Percentiles rank a stretch among this genome's conserved stretches.
Evolutionary conservation across 495 filamentous ascomycete genomes (phyloP).

Genomic region (Podospora pseudocomata): DNA sequence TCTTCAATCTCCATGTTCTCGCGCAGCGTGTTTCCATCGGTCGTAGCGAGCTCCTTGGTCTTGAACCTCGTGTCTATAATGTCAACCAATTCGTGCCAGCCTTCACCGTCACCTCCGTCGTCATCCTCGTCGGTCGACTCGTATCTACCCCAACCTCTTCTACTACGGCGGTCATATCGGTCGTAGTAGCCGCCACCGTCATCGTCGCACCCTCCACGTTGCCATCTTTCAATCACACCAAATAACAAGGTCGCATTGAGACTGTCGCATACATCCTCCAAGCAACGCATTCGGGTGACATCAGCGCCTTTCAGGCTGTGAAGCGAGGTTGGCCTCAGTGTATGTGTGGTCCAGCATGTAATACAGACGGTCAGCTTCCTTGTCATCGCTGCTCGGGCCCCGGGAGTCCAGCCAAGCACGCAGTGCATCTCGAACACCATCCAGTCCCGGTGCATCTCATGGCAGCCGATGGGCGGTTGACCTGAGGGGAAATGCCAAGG

Average conservation of each 20-base stretch:
- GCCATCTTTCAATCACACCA: slow-evolving; percentile 33
- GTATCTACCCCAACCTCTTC: slow-evolving; percentile 19
- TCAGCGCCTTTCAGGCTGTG: slow-evolving; percentile 43
- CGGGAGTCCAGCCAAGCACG: slow-evolving; percentile 19
- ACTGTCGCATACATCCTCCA: slow-evolving; percentile 36
- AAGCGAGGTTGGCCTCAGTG: slow-evolving; percentile 40
- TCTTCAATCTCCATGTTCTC: slow-evolving; percentile 20
- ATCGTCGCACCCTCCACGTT: slow-evolving; percentile 19
- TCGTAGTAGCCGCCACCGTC: neutral
- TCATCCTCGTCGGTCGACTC: slow-evolving; percentile 17
- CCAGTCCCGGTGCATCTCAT: neutral
- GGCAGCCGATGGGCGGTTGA: slow-evolving; percentile 13
- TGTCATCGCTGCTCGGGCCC: slow-evolving; percentile 2
- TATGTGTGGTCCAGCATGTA: slow-evolving; percentile 49
- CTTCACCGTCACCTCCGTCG: neutral
- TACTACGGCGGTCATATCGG: slow-evolving; percentile 9
- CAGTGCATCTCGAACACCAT: slow-evolving; percentile 25
- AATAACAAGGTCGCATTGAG: slow-evolving; percentile 38
- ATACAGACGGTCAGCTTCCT: slow-evolving; percentile 22
- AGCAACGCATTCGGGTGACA: slow-evolving; percentile 21
- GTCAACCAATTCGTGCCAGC: slow-evolving; percentile 23
- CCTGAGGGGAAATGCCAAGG: slow-evolving; percentile 34
- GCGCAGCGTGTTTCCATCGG: slow-evolving; percentile 25
- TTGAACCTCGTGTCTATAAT: slow-evolving; percentile 18
- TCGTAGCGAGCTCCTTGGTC: slow-evolving; percentile 29